Evolutionary conservation across 2,329 filamentous ascomycete species (phyloP), one percentile per base, ranked within the genome.

Genomic region (Delphinella strobiligena): DNA sequence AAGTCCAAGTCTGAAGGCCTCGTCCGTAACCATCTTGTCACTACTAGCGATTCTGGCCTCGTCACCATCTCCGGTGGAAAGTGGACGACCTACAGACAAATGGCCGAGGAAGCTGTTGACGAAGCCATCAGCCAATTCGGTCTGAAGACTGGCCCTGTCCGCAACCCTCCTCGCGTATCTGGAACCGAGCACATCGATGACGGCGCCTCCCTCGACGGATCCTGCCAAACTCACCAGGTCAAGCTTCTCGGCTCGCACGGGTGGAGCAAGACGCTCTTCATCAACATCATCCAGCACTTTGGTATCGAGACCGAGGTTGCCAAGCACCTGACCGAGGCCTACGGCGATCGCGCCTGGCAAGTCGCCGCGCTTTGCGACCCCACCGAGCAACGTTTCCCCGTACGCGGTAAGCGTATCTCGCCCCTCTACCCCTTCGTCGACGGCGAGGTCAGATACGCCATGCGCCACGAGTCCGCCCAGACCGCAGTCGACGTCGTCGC

Each of bases 251-350:
- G 86, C 50, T 83, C 86, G 9, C 86, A 93, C 58, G 85, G 86
- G 40, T 93, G 80, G 67, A 87, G 80, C 61, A 87, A 87, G 62
- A 85, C 87, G 2, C 76, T 95, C 17, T 94, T 94, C 66, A 94
- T 95, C 69, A 88, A 89, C 61, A 68, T 95, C 27, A 91, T 94
- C 55, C 87, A 95, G 61, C 84, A 93, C 64, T 94, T 85, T 56
- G 86, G 86, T 47, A 66, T 95, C 41, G 88, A 94, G 62, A 93
- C 85, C 14, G 86, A 93, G 51, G 84, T 95, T 15, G 88, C 88
- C 33, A 83, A 86, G 64, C 87, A 95, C 61, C 71, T 95, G 24
- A 82, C 81, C 11, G 75, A 82, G 54, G 83, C 84, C 41, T 96
- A 95, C 57, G 88, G 89, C 49, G 88, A 95, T 62, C 78, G 88